These are phyloP conservation scores for Neocucurbitaria cava DNA, from an alignment of 2,329 filamentous ascomycete genomes.

Conservation along the genomic window DNA sequence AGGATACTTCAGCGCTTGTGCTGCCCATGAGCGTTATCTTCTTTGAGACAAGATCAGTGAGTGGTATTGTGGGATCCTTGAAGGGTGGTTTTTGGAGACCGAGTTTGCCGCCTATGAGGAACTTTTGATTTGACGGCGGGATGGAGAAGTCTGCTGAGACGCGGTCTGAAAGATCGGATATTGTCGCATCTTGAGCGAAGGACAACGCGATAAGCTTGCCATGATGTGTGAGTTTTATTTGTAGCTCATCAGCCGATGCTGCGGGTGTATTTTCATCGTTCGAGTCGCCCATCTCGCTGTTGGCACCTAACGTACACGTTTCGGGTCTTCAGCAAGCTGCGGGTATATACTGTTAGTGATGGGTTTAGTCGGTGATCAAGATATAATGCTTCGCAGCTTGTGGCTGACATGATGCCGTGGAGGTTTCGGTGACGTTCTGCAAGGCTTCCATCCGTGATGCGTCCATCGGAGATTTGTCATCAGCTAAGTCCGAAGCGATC, in stretches of 20 bases:
- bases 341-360: conserved; percentile 22
- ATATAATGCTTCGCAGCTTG: conserved; percentile 32
- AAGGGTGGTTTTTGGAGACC: conserved; percentile 71
- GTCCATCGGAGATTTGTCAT: conserved; percentile 46
- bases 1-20: conserved; percentile 65
- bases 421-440: conserved; percentile 42
- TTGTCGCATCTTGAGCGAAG: conserved; percentile 59
- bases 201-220: conserved; percentile 58
- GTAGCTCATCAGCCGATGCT: conserved; percentile 23
- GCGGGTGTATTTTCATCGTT: conserved; percentile 10
- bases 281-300: conserved; percentile 21
- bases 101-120: conserved; percentile 68
- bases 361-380: conserved; percentile 38
- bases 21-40: conserved; percentile 72
- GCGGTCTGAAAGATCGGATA: conserved; percentile 65
- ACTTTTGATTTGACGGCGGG: conserved; percentile 70
- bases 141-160: conserved; percentile 66
- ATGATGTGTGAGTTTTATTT: conserved; percentile 63
- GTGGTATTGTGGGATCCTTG: conserved; percentile 62
- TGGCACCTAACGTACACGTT: conserved; percentile 3
- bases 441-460: conserved; percentile 41
- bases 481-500: conserved; percentile 12
- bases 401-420: conserved; percentile 25
- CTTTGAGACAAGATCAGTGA: conserved; percentile 60
- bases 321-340: not conserved